Conservation (phyloP, 139 green algal species). For the Chlorella vulgaris region DNA sequence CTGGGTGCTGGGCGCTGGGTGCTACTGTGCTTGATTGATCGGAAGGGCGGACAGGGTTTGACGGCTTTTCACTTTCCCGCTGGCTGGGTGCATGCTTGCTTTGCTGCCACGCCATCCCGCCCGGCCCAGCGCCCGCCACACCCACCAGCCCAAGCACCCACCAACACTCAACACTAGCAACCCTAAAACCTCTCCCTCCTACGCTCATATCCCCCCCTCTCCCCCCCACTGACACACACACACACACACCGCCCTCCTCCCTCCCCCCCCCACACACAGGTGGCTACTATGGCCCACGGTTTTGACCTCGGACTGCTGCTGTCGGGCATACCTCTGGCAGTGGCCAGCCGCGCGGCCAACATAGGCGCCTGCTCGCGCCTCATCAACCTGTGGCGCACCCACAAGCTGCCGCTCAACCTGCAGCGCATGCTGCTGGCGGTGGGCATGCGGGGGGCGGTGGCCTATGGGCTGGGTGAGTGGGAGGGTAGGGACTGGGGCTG, state of each 20-base stretch:
- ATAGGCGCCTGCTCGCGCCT: constrained; percentile 66
- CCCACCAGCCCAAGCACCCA: too few relatives aligned
- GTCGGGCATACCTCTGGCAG: constrained; percentile 58
- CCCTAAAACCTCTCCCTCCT: too few relatives aligned
- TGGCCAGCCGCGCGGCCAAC: constrained; percentile 61
- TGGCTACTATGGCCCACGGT: constrained; percentile 30
- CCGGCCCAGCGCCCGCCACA: too few relatives aligned
- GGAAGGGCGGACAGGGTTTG: too few relatives aligned
- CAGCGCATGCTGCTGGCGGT: constrained; percentile 67
- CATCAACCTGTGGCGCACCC: constrained; percentile 50
- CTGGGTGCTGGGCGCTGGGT: too few relatives aligned
- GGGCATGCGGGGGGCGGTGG: constrained; percentile 75
- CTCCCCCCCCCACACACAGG: constrained; percentile 11
- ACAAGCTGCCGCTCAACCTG: constrained; percentile 56
- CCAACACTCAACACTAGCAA: too few relatives aligned
- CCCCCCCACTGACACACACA: too few relatives aligned
- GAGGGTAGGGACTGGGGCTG: not conserved
- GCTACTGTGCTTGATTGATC: too few relatives aligned
- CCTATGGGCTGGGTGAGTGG: constrained; percentile 55
- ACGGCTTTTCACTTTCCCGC: too few relatives aligned
- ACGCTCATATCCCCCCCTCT: not conserved
- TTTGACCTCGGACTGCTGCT: constrained; percentile 32
- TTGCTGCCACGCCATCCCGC: too few relatives aligned
- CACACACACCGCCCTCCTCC: constrained; percentile 3
- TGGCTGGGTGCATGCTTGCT: too few relatives aligned